Evolutionary conservation across 495 filamentous ascomycete genomes (phyloP).

Genomic region (Amorphotheca resinae): DNA sequence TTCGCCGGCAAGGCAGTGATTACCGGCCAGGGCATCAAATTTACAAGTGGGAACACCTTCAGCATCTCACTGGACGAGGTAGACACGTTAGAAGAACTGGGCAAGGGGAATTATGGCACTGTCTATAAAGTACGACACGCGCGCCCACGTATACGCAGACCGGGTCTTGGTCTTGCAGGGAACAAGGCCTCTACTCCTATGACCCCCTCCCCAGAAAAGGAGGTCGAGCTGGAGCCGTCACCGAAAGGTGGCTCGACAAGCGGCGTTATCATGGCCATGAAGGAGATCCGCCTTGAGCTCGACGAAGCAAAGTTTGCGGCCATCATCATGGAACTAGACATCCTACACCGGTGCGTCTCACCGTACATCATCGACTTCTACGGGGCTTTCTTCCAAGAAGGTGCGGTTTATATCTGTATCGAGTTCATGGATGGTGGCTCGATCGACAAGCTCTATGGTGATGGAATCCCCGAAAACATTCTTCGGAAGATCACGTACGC

Average conservation of each 20-base stretch:
- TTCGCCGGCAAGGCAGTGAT: constrained; percentile 91
- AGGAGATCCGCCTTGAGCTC: constrained; percentile 92
- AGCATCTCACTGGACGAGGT: constrained; percentile 93
- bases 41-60: constrained; percentile 80
- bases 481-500: constrained; percentile 86
- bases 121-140: constrained; percentile 93
- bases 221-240: constrained; percentile 8
- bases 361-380: constrained; percentile 98
- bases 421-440: constrained; percentile 99
- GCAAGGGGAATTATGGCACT: constrained; percentile 97
- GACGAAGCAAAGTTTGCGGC: constrained; percentile 94
- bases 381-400: constrained; percentile 97
- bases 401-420: constrained; percentile 97
- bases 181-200: constrained; percentile 22
- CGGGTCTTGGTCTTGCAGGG: constrained; percentile 54
- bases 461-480: constrained; percentile 79
- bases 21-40: constrained; percentile 79
- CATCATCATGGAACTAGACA: constrained; percentile 96
- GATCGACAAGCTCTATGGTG: constrained; percentile 92
- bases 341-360: constrained; percentile 87
- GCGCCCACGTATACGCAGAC: constrained; percentile 62
- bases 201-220: constrained; percentile 10
- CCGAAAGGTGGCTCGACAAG: constrained; percentile 25
- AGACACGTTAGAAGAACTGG: constrained; percentile 86
- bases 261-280: constrained; percentile 94